Percentiles rank a stretch among this genome's conserved stretches.
Conservation (phyloP, 2,329 filamentous ascomycete genomes). For the Phymatotrichopsis omnivora region DNA sequence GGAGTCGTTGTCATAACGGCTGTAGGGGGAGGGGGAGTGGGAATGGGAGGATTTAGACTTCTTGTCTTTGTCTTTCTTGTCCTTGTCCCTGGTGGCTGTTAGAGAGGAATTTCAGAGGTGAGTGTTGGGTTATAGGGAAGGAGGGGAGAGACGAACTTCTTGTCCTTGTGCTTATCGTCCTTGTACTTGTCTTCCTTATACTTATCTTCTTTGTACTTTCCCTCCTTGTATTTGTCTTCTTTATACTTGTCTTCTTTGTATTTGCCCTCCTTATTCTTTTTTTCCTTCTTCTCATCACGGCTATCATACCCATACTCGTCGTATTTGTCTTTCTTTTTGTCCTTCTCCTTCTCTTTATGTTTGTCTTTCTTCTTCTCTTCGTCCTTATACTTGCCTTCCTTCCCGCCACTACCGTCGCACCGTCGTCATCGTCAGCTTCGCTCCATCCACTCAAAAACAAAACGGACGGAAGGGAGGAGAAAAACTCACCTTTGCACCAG, state of each 20-base stretch:
- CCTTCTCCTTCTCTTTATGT: slow-evolving; percentile 15
- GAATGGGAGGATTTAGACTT: no score
- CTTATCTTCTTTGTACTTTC: slow-evolving; percentile 7
- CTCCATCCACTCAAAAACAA: neutral
- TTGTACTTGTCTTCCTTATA: slow-evolving; percentile 18
- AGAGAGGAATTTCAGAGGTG: neutral
- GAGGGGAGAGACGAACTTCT: slow-evolving; percentile 7
- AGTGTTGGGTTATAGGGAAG: neutral
- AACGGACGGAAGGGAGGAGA: neutral
- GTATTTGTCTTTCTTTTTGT: slow-evolving; percentile 23
- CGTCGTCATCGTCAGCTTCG: neutral
- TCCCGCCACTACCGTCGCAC: neutral
- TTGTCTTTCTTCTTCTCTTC: slow-evolving; percentile 21
- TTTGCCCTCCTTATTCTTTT: slow-evolving; percentile 4
- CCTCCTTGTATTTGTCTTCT: slow-evolving; percentile 22
- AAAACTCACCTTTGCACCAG: neutral
- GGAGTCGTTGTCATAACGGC: no score
- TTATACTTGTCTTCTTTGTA: no score
- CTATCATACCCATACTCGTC: slow-evolving; percentile 23
- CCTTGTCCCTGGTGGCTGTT: neutral
- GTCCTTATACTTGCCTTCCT: slow-evolving; percentile 9
- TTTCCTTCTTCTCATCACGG: slow-evolving; percentile 18
- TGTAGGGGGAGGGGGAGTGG: no score
- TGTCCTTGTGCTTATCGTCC: slow-evolving; percentile 10
- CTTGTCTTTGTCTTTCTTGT: slow-evolving; percentile 17